These are phyloP conservation scores for Eruca vesicaria DNA, from an alignment of 441 rosid genomes.

Conservation along the genomic window DNA sequence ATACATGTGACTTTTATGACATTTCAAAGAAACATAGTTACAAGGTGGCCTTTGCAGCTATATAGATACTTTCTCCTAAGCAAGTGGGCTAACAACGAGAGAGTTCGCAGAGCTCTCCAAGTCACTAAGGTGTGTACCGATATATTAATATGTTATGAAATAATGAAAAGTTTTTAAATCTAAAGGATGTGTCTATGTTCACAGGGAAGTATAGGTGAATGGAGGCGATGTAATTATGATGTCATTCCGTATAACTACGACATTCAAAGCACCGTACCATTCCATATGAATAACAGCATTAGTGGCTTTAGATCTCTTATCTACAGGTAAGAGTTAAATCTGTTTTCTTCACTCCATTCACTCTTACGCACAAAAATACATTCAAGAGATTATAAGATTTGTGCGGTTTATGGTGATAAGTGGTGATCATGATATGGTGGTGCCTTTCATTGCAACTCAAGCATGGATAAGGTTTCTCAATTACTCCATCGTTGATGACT, in stretches of 20 bases:
- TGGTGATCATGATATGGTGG: conserved; percentile 56
- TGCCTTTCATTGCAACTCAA: conserved; percentile 52
- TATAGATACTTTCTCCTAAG: conserved; percentile 37
- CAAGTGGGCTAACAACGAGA: conserved; percentile 49
- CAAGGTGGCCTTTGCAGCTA: conserved; percentile 31
- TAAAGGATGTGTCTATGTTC: background rate
- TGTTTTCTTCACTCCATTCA: background rate
- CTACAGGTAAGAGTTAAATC: conserved; percentile 45
- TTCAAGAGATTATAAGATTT: background rate
- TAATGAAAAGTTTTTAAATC: background rate
- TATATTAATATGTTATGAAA: background rate
- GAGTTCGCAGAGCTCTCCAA: conserved; percentile 52
- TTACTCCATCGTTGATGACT: conserved; percentile 47
- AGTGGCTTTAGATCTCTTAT: conserved; percentile 53
- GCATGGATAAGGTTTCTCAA: conserved; percentile 59
- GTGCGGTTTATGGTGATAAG: conserved; percentile 31
- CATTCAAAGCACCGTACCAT: conserved; percentile 17
- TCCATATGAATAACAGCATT: conserved; percentile 14
- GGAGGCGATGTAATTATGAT: background rate
- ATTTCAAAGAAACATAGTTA: background rate
- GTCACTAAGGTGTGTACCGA: conserved; percentile 1
- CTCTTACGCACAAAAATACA: background rate
- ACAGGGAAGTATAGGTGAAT: background rate
- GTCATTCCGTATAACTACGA: background rate
- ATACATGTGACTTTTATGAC: background rate